Evolutionary conservation across 2,329 filamentous ascomycete species (phyloP), one percentile per base, ranked within the genome.

Genomic region (Proliferodiscus dingleyae): DNA sequence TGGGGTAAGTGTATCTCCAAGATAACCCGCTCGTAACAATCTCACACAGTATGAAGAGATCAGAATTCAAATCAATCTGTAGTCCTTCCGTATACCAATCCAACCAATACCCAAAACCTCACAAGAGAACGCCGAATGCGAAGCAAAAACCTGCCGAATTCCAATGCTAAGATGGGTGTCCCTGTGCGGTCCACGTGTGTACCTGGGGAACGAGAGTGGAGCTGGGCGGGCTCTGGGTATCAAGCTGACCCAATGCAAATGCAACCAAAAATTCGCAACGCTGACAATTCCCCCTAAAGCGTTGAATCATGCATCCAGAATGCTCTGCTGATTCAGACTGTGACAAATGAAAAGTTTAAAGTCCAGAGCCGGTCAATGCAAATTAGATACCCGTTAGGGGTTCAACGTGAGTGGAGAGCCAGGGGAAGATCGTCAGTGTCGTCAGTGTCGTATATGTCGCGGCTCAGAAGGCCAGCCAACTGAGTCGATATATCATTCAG

Each of bases 141-240:
- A 26, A 26, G 11, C 11, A 26, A 26, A 26, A 26, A 6, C 24
- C 11, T 11, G 24, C 24, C 32, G 18, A 9, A 9, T 16, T 21
- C 32, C 32, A 34, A 34, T 34, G 32, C 32, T 16, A 18, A 19
- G 11, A 5, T 15, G n/a, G n/a, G 29, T 32, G 7, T 40, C 37
- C 37, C 37, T 18, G 37, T 26, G 37, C 37, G 32, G 19, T 40
- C 30, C 30, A 34, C 33, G 21, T 32, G 15, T 45, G 43, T 26
- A 47, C 38, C 45, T 38, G 21, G 29, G 28, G 29, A 45, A 44
- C 39, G 47, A 48, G 53, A 57, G 55, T 58, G 55, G 59, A 61
- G 59, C 58, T 59, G 58, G 59, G 59, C 51, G 50, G 55, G 59
- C 57, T 60, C 58, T 54, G 57, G 59, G 59, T 60, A 61, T 59